Evolutionary conservation across 202 grass and related monocot species (phyloP), one percentile per base, ranked within the genome.

Genomic region (Schoenoplectus tabernaemontani): DNA sequence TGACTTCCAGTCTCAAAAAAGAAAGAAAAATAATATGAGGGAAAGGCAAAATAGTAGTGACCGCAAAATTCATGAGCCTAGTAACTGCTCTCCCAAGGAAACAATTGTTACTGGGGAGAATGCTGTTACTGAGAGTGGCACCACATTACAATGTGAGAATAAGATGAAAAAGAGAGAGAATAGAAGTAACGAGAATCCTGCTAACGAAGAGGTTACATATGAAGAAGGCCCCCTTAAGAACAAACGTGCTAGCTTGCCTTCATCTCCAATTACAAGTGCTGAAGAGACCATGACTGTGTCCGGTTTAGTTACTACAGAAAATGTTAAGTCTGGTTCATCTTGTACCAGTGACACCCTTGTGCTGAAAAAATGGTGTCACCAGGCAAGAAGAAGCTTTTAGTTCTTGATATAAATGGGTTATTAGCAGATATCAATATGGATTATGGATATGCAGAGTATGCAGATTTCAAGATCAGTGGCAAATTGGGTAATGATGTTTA

Each of bases 341-440:
- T 76, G 64, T 82, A 77, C 48, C 56, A 69, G 57, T 79, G 16
- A 61, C 46, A 0, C 36, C 26, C 71, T 42, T 72, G 70, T 70
- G 26, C 86, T 48, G 8, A 72, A 77, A 57, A 75, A 43, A 48
- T 79, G 46, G 81, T 87, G 53, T 59, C 87, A 81, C 17, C 41
- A 60, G 69, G 44, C 5, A 87, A 73, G 82, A 98, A 86, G 84
- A 98, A 92, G 24, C 89, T 98, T 83, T 84, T 98, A 84, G 81
- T 98, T 50, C 86, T 98, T 84, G 95, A 98, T 90, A 86, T 98
- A 65, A 98, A 98, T 58, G 95, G 95, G 57, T 89, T 98, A 61
- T 92, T 98, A 87, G 95, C 81, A 12, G 95, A 98, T 83, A 94
- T 98, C 75, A 90, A 89, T 59, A 16, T 66, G 15, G 87, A 92